phyloP scores from a whole-genome alignment of 2,329 filamentous ascomycete species.

The Epichloe festucae region DNA sequence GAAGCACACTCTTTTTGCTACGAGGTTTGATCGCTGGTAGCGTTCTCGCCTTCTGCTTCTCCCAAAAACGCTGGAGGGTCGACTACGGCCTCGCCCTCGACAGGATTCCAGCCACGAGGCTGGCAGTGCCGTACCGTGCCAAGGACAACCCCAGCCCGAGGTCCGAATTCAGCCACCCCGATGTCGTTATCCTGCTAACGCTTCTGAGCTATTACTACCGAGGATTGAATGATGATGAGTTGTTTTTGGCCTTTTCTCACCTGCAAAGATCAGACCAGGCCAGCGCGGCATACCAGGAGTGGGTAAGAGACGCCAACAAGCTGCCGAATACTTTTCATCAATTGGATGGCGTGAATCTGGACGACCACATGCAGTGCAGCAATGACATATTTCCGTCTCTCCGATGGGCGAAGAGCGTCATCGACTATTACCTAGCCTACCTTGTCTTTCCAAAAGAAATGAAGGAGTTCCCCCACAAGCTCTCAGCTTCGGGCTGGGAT shows the following conservation, averaged over 20 bases:
- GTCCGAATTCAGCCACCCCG: conserved; percentile 51
- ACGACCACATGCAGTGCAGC: conserved; percentile 36
- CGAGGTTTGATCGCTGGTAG: conserved; percentile 41
- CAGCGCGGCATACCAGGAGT: conserved; percentile 34
- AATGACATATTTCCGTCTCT: conserved; percentile 39
- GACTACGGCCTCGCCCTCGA: conserved; percentile 41
- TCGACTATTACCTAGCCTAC: conserved; percentile 50
- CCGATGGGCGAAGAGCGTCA: conserved; percentile 33
- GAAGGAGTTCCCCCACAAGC: conserved; percentile 49
- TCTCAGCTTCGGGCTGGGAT: conserved; percentile 58
- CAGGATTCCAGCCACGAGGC: conserved; percentile 22
- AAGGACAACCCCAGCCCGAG: conserved; percentile 43
- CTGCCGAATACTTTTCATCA: conserved; percentile 26
- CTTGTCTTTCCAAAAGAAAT: conserved; percentile 49
- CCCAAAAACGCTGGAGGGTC: conserved; percentile 46
- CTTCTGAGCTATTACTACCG: conserved; percentile 42
- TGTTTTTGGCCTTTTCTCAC: conserved; percentile 32
- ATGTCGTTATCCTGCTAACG: conserved; percentile 43
- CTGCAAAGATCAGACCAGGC: conserved; percentile 40
- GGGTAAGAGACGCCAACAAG: conserved; percentile 24
- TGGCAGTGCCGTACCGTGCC: conserved; percentile 46
- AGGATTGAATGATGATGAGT: conserved; percentile 37
- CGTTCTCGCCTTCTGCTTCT: conserved; percentile 37
- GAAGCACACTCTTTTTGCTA: conserved; percentile 28
- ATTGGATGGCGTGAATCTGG: conserved; percentile 42